These are phyloP conservation scores for Podila epigama DNA, from an alignment of 192 early-diverging fungal genomes.

Conservation along the genomic window DNA sequence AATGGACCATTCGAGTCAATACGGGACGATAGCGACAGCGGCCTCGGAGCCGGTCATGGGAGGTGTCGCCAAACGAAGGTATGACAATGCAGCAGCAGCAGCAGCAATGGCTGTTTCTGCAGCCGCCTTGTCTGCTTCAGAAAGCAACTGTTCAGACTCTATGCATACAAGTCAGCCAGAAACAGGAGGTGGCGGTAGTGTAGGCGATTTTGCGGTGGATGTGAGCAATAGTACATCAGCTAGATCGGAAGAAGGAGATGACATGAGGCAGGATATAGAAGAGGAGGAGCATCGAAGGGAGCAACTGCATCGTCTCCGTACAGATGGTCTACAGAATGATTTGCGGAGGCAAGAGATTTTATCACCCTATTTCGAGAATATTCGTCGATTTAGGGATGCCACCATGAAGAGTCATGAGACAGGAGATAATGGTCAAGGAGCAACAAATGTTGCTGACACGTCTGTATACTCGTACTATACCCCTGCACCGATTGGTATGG, in stretches of 20 bases:
- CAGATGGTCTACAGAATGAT: neutral
- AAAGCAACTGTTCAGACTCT: neutral
- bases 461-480: constrained; percentile 12
- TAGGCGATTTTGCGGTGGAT: neutral
- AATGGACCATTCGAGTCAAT: constrained; percentile 10
- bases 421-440: neutral
- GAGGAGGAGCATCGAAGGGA: no score
- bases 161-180: neutral
- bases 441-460: neutral
- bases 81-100: neutral
- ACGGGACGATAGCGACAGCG: neutral
- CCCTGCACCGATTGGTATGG: constrained; percentile 26
- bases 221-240: neutral
- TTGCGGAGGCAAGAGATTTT: constrained; percentile 11
- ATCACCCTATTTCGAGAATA: constrained; percentile 37
- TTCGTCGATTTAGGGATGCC: constrained; percentile 19
- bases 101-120: neutral
- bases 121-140: neutral
- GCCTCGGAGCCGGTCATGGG: neutral
- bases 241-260: no score
- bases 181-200: no score
- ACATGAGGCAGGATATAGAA: no score
- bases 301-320: constrained; percentile 7
- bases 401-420: constrained; percentile 5
- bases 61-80: constrained; percentile 18